These are phyloP conservation scores for Triticum dicoccoides DNA, from an alignment of 176 grass and related monocot species.

Conservation along the genomic window DNA sequence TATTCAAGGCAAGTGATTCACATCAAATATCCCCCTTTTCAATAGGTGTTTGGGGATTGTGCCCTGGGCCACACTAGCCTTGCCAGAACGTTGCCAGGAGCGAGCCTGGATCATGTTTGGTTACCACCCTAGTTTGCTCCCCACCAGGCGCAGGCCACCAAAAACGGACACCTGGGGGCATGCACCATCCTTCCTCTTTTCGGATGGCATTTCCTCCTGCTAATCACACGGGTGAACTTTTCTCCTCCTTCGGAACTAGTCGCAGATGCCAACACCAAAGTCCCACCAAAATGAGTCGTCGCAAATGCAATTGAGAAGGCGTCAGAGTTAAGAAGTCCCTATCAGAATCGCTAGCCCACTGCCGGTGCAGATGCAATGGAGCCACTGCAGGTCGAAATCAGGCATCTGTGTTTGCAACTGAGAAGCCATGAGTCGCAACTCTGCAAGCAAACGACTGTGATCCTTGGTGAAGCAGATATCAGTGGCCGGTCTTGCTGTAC, in stretches of 20 bases:
- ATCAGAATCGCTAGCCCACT: too few species aligned
- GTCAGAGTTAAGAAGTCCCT: too few species aligned
- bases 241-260: not conserved
- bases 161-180: not conserved
- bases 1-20: too few species aligned
- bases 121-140: not conserved
- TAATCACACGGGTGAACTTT: not conserved
- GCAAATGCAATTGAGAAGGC: too few species aligned
- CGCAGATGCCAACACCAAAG: not conserved
- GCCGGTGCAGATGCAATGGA: too few species aligned
- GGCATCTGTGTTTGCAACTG: too few species aligned
- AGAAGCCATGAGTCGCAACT: too few species aligned
- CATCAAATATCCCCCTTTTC: constrained; percentile 1
- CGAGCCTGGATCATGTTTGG: not conserved
- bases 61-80: not conserved
- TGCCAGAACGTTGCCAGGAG: not conserved
- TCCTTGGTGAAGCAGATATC: too few species aligned
- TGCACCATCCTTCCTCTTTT: not conserved
- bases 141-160: not conserved
- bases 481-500: not conserved
- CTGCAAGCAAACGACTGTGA: too few species aligned
- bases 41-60: not conserved
- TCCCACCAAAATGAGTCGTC: not conserved
- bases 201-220: not conserved
- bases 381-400: too few species aligned